These are phyloP conservation scores for Colletotrichum musicola DNA, from an alignment of 2,329 filamentous ascomycete genomes.

Conservation along the genomic window DNA sequence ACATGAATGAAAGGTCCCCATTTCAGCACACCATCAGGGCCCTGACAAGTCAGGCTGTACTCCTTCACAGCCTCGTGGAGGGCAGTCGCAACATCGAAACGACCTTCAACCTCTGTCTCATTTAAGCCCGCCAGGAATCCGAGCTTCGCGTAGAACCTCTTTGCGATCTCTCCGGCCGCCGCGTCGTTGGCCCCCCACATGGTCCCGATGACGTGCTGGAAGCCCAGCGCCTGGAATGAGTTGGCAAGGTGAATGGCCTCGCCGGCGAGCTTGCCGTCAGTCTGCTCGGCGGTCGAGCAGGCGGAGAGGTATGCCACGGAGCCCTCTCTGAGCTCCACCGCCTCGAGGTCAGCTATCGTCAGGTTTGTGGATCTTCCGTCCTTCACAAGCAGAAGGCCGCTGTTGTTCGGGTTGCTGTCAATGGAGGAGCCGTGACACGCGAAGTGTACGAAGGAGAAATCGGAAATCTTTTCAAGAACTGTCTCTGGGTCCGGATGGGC, in stretches of 20 bases:
- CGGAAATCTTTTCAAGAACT: neutral
- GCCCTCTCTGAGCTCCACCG: neutral
- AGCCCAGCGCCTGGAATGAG: slow-evolving; percentile 2
- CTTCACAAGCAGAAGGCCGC: neutral
- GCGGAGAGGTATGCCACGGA: neutral
- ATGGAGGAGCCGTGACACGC: neutral
- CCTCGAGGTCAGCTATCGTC: neutral
- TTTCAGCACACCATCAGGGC: neutral
- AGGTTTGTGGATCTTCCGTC: neutral
- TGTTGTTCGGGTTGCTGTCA: neutral
- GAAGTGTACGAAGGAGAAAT: neutral
- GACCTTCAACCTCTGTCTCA: fast-evolving
- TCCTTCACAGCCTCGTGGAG: neutral
- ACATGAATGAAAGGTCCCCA: slow-evolving; percentile 6
- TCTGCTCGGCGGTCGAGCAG: neutral
- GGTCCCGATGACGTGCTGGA: neutral
- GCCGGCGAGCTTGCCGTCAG: neutral
- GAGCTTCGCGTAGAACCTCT: neutral
- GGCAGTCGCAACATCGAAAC: neutral
- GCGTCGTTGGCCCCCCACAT: slow-evolving; percentile 1
- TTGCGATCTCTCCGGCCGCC: neutral
- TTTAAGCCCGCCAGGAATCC: fast-evolving
- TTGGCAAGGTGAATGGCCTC: neutral
- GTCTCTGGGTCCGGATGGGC: neutral
- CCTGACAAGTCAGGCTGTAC: neutral